Evolutionary conservation across 306 rosid genomes (phyloP).

Genomic region (Phaseolus lunatus): DNA sequence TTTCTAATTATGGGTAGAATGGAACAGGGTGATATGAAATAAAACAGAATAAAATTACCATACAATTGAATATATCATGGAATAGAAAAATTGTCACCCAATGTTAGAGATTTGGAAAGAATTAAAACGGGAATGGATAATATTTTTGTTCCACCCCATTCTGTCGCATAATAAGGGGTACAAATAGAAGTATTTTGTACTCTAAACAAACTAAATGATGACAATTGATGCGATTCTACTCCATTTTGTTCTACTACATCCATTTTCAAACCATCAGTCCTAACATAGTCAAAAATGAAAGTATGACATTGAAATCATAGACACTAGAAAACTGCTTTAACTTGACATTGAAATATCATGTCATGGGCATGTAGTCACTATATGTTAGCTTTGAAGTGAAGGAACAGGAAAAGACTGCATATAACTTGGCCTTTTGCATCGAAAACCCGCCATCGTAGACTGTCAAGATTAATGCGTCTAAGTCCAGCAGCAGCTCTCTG

Average conservation of each 20-base stretch:
- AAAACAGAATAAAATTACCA: too few species aligned
- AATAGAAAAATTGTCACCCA: too few species aligned
- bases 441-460: conserved; percentile 92
- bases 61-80: too few species aligned
- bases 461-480: conserved; percentile 84
- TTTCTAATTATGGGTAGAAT: background rate
- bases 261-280: background rate
- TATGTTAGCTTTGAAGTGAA: background rate
- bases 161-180: background rate
- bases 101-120: background rate
- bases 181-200: background rate
- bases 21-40: too few species aligned
- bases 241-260: background rate
- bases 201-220: background rate
- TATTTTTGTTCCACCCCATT: background rate
- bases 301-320: background rate
- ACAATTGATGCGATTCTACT: background rate
- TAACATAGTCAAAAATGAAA: conserved; percentile 3
- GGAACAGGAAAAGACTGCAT: background rate
- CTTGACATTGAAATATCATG: background rate
- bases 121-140: background rate
- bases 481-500: conserved; percentile 94
- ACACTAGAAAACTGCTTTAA: conserved; percentile 10
- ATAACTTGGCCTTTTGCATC: conserved; percentile 92
- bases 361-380: background rate